phyloP scores from a whole-genome alignment of 2,329 filamentous ascomycete species.

The Penicillium janthinellum region DNA sequence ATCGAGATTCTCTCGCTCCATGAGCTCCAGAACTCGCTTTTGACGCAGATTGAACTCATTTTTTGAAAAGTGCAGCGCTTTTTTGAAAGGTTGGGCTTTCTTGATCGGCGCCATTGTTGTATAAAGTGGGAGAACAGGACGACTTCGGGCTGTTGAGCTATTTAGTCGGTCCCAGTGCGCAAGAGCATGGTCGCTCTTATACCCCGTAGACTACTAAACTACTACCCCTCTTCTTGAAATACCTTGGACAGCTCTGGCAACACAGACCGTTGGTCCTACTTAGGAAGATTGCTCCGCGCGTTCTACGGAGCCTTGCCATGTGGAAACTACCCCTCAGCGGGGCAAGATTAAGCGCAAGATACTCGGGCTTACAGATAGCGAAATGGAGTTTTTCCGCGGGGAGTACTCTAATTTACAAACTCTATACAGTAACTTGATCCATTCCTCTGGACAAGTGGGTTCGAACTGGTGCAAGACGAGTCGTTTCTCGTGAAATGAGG shows the following conservation, averaged over 20 bases:
- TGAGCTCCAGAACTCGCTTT: slow-evolving; percentile 28
- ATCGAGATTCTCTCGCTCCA: slow-evolving; percentile 38
- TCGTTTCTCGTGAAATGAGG: too few relatives aligned
- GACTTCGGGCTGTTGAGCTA: neutral
- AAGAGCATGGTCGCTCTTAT: slow-evolving; percentile 3
- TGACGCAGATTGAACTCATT: slow-evolving; percentile 29
- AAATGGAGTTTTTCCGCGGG: neutral
- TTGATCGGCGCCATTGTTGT: slow-evolving; percentile 6
- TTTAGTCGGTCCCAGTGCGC: neutral
- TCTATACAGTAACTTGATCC: neutral
- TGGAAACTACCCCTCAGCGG: slow-evolving; percentile 23
- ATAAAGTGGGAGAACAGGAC: neutral
- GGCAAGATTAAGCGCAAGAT: neutral
- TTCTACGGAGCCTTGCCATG: slow-evolving; percentile 1
- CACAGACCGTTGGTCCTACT: slow-evolving; percentile 5
- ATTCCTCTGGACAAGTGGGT: too few relatives aligned
- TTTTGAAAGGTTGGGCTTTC: slow-evolving; percentile 31
- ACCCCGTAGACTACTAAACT: neutral
- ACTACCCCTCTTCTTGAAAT: neutral
- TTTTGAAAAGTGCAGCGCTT: slow-evolving; percentile 32
- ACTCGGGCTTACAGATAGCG: neutral
- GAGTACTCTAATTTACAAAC: neutral
- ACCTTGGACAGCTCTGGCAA: slow-evolving; percentile 1
- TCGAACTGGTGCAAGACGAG: too few relatives aligned
- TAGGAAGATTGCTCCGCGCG: slow-evolving; percentile 6